Base-by-base conservation (phyloP, 2,329 filamentous ascomycete species). In the Penicillium psychrosexuale region DNA sequence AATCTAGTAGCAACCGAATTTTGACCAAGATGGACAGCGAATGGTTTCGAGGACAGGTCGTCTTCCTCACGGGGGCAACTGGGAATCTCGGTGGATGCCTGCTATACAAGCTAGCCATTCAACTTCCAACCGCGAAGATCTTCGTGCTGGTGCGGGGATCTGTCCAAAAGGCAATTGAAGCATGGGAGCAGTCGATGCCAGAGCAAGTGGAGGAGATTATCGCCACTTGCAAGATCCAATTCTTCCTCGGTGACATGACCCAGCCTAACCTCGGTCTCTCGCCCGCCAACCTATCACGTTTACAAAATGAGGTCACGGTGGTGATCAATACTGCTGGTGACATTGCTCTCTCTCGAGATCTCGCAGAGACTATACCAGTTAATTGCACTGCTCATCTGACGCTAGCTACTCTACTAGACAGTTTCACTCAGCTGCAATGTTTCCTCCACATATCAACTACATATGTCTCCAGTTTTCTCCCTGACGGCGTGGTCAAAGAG, bases 301-400 rank as follows among this genome's bases (percentile, higher is more conserved):
- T 64, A 15, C 54, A 47, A 15, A 34, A 47, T n/a, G 53, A 61
- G 22, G 51, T 53, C 5, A 66, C 62, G 0, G 31, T 57, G 2
- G 48, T 63, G 11, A 60, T 66, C 15, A 53, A 66, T 24, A 30
- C 61, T 3, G 62, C 60, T 8, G 63, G 59, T 1, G 53, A 59
- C 24, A 54, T 63, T 3, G 61, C 61, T 1, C 44, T 64, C 3
- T 47, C 53, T 9, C 51, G 56, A 24, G 30, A 50, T 12, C 58
- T 62, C 3, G 11, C 22, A 8, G 53, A 51, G 1, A 56, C 62
- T 1, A 48, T 62, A 9, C 50, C 48, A 5, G 8, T 51, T 15
- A 65, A 66, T 22, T 60, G 59, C 44, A 38, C 53, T 19, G 40
- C 61, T 8, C 49, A 49, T 11, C 9, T 53, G 4, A 42, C 39